Evolutionary conservation across 179 eudicot genomes (phyloP).

Genomic region (Nepenthes alata): DNA sequence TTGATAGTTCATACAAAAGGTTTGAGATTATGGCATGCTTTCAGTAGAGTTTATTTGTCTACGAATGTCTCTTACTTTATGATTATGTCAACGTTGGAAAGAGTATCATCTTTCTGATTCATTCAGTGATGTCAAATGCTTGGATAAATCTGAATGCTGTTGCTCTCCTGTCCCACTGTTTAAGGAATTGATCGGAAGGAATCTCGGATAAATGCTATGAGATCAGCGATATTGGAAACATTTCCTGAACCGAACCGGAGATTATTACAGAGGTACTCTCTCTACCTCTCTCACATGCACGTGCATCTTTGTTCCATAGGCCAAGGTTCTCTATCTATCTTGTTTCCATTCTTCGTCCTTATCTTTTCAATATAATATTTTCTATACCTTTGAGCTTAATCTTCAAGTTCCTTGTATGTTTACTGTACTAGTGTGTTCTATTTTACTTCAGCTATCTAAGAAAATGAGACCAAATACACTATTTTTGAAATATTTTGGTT

Average conservation of each 20-base stretch:
- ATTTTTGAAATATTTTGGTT: too few species aligned
- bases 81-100: too few species aligned
- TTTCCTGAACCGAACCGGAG: constrained; percentile 98
- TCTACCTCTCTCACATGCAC: not conserved
- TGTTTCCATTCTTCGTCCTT: not conserved
- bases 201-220: constrained; percentile 70
- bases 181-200: constrained; percentile 76
- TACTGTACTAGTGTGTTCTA: too few species aligned
- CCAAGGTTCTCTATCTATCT: not conserved
- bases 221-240: constrained; percentile 77
- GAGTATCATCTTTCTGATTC: not conserved
- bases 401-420: too few species aligned
- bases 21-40: too few species aligned
- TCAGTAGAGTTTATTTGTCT: too few species aligned
- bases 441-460: too few species aligned
- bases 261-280: constrained; percentile 64
- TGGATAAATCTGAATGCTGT: constrained; percentile 1
- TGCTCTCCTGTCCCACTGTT: constrained; percentile 10
- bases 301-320: not conserved
- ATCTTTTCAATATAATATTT: too few species aligned
- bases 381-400: too few species aligned
- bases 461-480: too few species aligned
- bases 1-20: too few species aligned
- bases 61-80: too few species aligned
- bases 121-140: not conserved